Evolutionary conservation across 345 rosid species (phyloP).

Genomic region (Syzygium oleosum): DNA sequence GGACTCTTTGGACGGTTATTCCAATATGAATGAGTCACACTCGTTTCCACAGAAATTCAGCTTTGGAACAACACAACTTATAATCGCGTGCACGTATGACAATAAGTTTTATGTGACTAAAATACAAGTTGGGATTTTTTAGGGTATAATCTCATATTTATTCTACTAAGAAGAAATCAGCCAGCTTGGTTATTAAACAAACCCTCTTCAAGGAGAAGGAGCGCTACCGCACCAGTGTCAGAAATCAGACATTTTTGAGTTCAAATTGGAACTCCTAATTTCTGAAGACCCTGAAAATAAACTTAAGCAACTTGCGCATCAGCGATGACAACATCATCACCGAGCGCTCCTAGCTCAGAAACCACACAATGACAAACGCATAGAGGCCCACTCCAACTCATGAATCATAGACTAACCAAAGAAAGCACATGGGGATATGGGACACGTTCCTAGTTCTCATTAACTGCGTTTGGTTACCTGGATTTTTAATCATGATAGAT

Average conservation of each 20-base stretch:
- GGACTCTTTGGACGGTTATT: neutral
- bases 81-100: neutral
- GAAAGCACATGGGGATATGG: neutral
- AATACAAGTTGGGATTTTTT: neutral
- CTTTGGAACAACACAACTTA: neutral
- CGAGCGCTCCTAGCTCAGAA: neutral
- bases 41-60: neutral
- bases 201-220: too few relatives aligned
- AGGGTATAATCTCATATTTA: neutral
- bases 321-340: too few relatives aligned
- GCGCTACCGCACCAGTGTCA: too few relatives aligned
- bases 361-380: neutral
- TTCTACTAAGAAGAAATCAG: neutral
- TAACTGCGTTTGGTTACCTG: too few relatives aligned
- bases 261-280: too few relatives aligned
- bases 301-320: too few relatives aligned
- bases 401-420: neutral
- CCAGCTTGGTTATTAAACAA: neutral
- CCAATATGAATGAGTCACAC: accelerated
- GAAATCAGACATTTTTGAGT: too few relatives aligned
- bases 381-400: neutral
- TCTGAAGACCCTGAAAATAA: too few relatives aligned
- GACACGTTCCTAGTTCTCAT: neutral
- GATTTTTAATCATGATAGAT: too few relatives aligned
- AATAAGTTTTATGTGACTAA: neutral